phyloP scores from a whole-genome alignment of 2,329 filamentous ascomycete species.

The Cercospora berteroae region DNA sequence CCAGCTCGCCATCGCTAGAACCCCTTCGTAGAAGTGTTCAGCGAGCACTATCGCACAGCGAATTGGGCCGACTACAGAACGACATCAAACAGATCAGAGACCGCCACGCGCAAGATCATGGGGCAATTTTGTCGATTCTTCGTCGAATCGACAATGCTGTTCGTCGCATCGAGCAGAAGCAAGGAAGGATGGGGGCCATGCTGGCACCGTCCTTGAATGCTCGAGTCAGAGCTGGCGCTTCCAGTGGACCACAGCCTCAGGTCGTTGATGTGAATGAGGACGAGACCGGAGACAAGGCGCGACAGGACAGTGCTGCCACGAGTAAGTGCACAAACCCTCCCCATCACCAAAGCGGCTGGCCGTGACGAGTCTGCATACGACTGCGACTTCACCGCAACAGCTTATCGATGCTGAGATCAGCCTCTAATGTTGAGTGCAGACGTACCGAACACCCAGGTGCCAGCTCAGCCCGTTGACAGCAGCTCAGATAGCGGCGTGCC shows the following conservation, averaged over 20 bases:
- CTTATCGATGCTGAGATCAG: neutral
- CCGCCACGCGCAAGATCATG: neutral
- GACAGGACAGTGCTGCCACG: neutral
- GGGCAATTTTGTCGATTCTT: neutral
- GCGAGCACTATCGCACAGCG: neutral
- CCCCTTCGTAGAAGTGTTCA: neutral
- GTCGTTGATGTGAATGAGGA: neutral
- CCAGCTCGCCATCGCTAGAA: neutral
- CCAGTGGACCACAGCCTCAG: constrained; percentile 4
- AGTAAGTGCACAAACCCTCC: neutral
- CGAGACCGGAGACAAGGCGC: neutral
- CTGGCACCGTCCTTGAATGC: neutral
- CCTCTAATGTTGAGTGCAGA: neutral
- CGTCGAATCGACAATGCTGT: neutral
- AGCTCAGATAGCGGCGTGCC: neutral
- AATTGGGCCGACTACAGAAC: neutral
- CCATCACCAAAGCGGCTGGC: neutral
- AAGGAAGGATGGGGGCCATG: neutral
- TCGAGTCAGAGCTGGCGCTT: neutral
- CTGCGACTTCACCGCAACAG: neutral
- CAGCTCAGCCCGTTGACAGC: neutral
- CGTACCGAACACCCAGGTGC: neutral
- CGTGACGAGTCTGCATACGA: neutral
- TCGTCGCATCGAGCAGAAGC: neutral
- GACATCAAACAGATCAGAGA: neutral